Conservation (phyloP, 495 filamentous ascomycete genomes). For the Umbilicaria muhlenbergii region DNA sequence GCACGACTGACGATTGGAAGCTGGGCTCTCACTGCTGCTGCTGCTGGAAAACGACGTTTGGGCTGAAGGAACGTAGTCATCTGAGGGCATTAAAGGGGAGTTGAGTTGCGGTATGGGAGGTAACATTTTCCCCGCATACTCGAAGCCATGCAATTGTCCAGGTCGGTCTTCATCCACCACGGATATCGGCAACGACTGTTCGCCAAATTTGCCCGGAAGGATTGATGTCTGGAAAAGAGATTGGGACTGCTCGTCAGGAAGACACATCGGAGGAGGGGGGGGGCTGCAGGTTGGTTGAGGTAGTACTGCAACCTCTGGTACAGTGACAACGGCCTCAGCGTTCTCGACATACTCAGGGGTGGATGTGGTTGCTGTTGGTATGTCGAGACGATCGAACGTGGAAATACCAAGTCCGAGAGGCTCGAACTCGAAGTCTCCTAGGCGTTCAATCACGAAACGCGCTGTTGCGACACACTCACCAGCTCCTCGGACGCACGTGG, state of each 20-base stretch:
- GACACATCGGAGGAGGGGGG: slow-evolving; percentile 3
- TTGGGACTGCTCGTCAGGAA: background rate
- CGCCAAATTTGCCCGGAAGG: slow-evolving; percentile 5
- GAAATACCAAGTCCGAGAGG: slow-evolving; percentile 31
- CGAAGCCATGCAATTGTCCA: no score
- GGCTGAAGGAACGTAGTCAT: slow-evolving; percentile 31
- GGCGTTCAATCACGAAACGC: slow-evolving; percentile 69
- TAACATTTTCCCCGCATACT: no score
- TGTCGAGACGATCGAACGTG: slow-evolving; percentile 9
- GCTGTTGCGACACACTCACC: slow-evolving; percentile 83
- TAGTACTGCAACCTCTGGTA: background rate
- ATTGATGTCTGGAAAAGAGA: background rate
- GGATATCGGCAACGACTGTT: no score
- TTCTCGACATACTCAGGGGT: slow-evolving; percentile 4
- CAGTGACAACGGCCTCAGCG: background rate
- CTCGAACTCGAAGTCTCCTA: slow-evolving; percentile 88
- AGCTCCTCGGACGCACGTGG: slow-evolving; percentile 74
- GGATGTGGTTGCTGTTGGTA: slow-evolving; percentile 1
- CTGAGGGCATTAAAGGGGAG: slow-evolving; percentile 24
- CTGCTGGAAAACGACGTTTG: slow-evolving; percentile 20
- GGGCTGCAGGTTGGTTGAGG: slow-evolving; percentile 4
- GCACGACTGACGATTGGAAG: background rate
- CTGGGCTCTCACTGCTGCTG: background rate
- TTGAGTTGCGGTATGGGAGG: slow-evolving; percentile 29
- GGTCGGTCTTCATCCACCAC: no score